These are phyloP conservation scores for Clitoria ternatea DNA, from an alignment of 306 rosid species.

Conservation along the genomic window DNA sequence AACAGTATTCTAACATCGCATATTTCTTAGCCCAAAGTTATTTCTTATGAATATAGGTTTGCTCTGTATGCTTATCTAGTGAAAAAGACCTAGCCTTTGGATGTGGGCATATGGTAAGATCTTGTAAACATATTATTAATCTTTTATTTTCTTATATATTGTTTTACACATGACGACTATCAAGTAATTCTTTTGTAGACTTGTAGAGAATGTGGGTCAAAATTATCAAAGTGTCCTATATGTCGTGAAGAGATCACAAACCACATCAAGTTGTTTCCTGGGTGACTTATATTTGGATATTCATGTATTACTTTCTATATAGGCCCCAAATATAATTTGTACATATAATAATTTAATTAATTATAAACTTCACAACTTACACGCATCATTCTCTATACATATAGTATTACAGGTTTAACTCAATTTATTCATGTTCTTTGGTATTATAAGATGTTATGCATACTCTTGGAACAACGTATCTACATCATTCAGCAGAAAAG, in stretches of 20 bases:
- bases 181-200: constrained; percentile 21
- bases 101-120: constrained; percentile 44
- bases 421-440: too few relatives aligned
- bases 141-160: not conserved
- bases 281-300: constrained; percentile 2
- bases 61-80: constrained; percentile 24
- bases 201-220: constrained; percentile 41
- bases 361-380: not conserved
- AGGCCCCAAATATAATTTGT: not conserved
- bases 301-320: not conserved
- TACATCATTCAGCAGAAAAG: too few relatives aligned
- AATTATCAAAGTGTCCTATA: constrained; percentile 38
- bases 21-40: not conserved
- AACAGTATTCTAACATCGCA: not conserved
- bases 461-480: too few relatives aligned
- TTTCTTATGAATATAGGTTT: constrained; percentile 25
- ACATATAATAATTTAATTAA: not conserved
- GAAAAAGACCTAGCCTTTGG: constrained; percentile 38
- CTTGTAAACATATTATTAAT: not conserved
- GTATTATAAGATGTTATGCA: too few relatives aligned
- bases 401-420: too few relatives aligned
- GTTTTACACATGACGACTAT: not conserved
- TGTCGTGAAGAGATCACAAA: constrained; percentile 37
- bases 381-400: not conserved
- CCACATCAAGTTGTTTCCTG: constrained; percentile 31